A percentile compares a stretch with the other conserved stretches of the same genome.
These are phyloP conservation scores for Fusarium aywerte DNA, from an alignment of 2,329 filamentous ascomycete species.

Conservation along the genomic window DNA sequence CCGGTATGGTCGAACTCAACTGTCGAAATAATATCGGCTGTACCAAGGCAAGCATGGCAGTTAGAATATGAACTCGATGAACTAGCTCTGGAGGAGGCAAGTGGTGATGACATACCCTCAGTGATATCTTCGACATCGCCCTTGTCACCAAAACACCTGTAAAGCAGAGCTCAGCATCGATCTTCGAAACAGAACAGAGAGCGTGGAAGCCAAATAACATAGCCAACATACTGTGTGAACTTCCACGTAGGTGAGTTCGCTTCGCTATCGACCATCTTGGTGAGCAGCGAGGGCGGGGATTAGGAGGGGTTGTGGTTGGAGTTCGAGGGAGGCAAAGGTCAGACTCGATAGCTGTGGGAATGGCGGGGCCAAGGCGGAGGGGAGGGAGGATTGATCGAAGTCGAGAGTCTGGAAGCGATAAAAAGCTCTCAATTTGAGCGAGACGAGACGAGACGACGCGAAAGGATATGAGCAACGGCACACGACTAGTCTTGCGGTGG, in stretches of 20 bases:
- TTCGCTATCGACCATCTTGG: conserved; percentile 96
- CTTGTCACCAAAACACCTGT: conserved; percentile 98
- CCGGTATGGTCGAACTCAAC: conserved; percentile 92
- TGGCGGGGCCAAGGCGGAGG: conserved; percentile 39
- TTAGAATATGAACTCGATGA: conserved; percentile 34
- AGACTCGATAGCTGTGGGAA: conserved; percentile 34
- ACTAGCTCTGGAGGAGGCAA: conserved; percentile 26
- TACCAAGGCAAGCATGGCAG: conserved; percentile 40
- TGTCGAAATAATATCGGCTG: conserved; percentile 91
- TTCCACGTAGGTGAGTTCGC: conserved; percentile 97
- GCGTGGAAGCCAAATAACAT: neutral
- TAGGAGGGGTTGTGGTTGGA: conserved; percentile 39
- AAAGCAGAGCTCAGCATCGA: conserved; percentile 35
- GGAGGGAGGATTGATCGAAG: conserved; percentile 32
- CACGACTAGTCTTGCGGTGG: conserved; percentile 40
- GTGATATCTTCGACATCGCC: conserved; percentile 99
- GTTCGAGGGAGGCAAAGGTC: conserved; percentile 39
- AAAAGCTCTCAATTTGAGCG: conserved; percentile 23
- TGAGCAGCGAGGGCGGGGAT: conserved; percentile 49
- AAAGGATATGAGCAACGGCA: conserved; percentile 33
- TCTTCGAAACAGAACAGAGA: conserved; percentile 8
- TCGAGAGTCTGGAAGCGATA: conserved; percentile 20
- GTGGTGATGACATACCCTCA: conserved; percentile 72
- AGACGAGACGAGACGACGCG: conserved; percentile 15
- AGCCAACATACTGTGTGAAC: conserved; percentile 89